Evolutionary conservation across 305 asterid genomes (phyloP).

Genomic region (Petunia hybrid): DNA sequence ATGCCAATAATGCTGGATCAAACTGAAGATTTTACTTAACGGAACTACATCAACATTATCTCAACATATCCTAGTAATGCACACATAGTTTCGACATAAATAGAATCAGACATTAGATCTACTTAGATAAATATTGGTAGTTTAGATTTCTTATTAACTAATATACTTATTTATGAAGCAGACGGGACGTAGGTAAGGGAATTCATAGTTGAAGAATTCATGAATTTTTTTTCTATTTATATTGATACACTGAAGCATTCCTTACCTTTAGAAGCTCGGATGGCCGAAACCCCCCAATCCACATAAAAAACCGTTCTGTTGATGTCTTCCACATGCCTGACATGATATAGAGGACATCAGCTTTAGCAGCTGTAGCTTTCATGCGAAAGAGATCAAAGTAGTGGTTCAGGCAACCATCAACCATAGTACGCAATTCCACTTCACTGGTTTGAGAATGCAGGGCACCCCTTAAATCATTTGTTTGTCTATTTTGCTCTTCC

Average conservation of each 20-base stretch:
- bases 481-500: slow-evolving; percentile 70
- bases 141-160: no score
- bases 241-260: neutral
- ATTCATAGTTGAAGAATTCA: neutral
- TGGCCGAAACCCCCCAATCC: slow-evolving; percentile 98
- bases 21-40: neutral
- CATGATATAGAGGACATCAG: slow-evolving; percentile 78
- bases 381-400: slow-evolving; percentile 71
- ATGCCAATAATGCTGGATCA: neutral
- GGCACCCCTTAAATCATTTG: slow-evolving; percentile 65
- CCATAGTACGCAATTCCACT: slow-evolving; percentile 56
- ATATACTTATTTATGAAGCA: neutral
- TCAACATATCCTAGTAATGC: neutral
- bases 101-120: neutral
- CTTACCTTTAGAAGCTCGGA: slow-evolving; percentile 86
- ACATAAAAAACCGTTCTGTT: slow-evolving; percentile 85
- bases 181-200: neutral
- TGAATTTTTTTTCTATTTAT: neutral
- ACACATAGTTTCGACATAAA: neutral
- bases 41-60: neutral
- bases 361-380: slow-evolving; percentile 81
- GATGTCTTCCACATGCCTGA: slow-evolving; percentile 91
- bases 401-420: slow-evolving; percentile 69
- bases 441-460: slow-evolving; percentile 64
- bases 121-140: neutral